Evolutionary conservation across 2,329 filamentous ascomycete species (phyloP), one percentile per base, ranked within the genome.

Genomic region (Aspergillus ruber): DNA sequence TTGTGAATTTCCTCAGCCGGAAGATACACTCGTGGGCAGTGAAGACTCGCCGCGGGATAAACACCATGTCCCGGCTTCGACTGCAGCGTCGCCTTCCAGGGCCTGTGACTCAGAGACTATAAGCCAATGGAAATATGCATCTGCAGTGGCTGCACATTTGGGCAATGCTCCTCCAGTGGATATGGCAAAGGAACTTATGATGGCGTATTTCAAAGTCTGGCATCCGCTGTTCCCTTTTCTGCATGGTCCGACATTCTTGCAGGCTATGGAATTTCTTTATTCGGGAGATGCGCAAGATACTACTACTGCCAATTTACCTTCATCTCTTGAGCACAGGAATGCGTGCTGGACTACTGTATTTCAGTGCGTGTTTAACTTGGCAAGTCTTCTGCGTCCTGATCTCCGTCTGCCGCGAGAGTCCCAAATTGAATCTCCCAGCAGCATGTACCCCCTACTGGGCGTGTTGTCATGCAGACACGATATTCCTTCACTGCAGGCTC

Each of bases 201-300:
- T 75, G 58, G 60, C 67, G 15, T 78, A 77, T 51, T 78, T 78
- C 56, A 71, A 67, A 52, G 65, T 70, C 8, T 78, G 75, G 74
- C 76, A 79, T 64, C 74, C 74, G 0, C 60, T 78, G 10, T 75
- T 78, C 48, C 76, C 76, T 0, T 77, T 78, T 50, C 54, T 78
- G 3, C 74, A 78, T 42, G 76, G 76, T 0, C 75, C 73, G 1
- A 71, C 70, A 1, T 76, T 77, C 42, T 54, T 78, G 20, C 65
- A 69, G 27, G 65, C 71, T 12, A 66, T 78, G 53, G 68, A 76
- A 35, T 53, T 56, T 9, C 62, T 76, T 36, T 76, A 76, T 53
- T 58, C 57, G 1, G 49, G 51, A n/a, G 29, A 38, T 15, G 42
- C 44, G 12, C 33, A 51, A 32, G 29, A 10, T 6, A 35, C n/a